phyloP scores from a whole-genome alignment of 371 early-diverging fungal genomes.

The Saksenaea oblongispora region DNA sequence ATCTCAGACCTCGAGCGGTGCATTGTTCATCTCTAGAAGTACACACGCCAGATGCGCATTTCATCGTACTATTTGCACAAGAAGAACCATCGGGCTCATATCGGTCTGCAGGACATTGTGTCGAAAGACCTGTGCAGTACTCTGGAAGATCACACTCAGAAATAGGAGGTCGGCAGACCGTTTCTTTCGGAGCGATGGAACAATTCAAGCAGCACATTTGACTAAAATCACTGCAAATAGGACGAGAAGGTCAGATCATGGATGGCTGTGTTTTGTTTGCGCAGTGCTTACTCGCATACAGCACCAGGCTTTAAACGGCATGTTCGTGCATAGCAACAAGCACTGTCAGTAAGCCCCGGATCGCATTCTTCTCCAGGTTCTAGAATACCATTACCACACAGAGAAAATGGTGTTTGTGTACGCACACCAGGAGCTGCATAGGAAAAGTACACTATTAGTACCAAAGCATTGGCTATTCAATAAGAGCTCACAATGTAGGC shows the following conservation, averaged over 20 bases:
- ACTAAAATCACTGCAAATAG: conserved; percentile 68
- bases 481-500: conserved; percentile 52
- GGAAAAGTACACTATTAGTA: neutral
- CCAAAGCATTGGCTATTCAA: neutral
- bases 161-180: conserved; percentile 76
- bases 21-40: conserved; percentile 89
- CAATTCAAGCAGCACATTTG: conserved; percentile 86
- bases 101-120: conserved; percentile 75
- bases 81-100: conserved; percentile 70
- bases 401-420: conserved; percentile 43
- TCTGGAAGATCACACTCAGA: conserved; percentile 87
- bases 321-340: conserved; percentile 80
- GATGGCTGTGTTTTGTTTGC: neutral
- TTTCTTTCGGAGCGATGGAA: conserved; percentile 58
- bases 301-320: conserved; percentile 83
- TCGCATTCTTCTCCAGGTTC: conserved; percentile 95
- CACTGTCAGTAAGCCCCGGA: conserved; percentile 77
- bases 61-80: conserved; percentile 62
- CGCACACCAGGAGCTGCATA: conserved; percentile 34
- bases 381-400: conserved; percentile 94
- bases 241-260: neutral
- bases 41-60: conserved; percentile 89
- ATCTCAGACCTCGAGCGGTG: conserved; percentile 57
- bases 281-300: conserved; percentile 61
- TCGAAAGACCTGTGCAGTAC: conserved; percentile 76